Percentiles rank a stretch among this genome's conserved stretches.
Evolutionary conservation across 208 protist genomes (phyloP).

Genomic region (Trichomonas vaginalis): DNA sequence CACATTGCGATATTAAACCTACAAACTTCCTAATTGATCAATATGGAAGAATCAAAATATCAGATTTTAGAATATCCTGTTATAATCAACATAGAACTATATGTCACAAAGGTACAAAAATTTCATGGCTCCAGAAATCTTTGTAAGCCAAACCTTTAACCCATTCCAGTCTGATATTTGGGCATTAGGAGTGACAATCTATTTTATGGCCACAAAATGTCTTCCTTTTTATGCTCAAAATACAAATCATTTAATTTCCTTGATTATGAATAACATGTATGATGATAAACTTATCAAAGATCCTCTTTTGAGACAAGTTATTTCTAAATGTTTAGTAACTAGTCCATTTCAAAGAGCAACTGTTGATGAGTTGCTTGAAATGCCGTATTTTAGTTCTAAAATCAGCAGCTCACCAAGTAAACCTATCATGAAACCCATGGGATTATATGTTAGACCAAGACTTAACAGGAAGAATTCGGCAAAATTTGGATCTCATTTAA

Average conservation of each 20-base stretch:
- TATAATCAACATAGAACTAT: neutral
- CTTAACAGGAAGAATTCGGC: neutral
- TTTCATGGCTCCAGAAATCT: neutral
- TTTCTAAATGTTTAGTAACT: neutral
- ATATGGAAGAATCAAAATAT: neutral
- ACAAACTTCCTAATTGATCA: neutral
- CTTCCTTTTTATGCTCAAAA: neutral
- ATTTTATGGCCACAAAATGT: neutral
- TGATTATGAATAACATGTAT: neutral
- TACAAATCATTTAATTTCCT: neutral
- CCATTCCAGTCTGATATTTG: neutral
- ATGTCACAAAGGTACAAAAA: neutral
- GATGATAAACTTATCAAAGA: neutral
- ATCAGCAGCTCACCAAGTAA: neutral
- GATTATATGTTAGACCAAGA: neutral
- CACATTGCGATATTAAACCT: neutral
- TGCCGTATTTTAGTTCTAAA: neutral
- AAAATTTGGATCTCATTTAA: neutral
- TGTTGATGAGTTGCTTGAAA: neutral
- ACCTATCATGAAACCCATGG: neutral
- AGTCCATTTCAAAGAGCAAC: neutral
- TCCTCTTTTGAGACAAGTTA: neutral
- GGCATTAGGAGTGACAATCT: neutral
- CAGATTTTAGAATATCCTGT: neutral
- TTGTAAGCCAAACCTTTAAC: neutral